Conservation (phyloP, 345 rosid species). For the Geranium brycei region DNA sequence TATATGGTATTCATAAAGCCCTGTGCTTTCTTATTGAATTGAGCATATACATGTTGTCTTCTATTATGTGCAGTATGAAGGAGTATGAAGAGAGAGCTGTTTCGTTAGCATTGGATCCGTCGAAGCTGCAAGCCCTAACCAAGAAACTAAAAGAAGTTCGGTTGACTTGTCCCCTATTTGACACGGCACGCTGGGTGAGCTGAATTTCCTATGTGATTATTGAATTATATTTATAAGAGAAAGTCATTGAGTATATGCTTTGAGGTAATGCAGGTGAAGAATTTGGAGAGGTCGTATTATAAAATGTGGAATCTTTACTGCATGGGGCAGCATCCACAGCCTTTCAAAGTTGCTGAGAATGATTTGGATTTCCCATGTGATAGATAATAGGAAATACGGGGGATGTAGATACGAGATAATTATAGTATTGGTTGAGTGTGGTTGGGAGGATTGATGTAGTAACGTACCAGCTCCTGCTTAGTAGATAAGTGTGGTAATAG, state of each 20-base stretch:
- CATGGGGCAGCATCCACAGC: constrained; percentile 60
- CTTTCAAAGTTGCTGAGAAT: constrained; percentile 68
- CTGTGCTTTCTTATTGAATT: background rate
- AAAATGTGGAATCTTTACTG: constrained; percentile 94
- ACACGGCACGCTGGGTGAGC: constrained; percentile 91
- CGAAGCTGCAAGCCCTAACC: constrained; percentile 60
- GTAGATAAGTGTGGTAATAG: too few species aligned
- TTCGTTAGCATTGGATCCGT: constrained; percentile 54
- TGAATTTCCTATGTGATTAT: background rate
- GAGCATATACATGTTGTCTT: background rate
- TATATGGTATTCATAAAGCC: background rate
- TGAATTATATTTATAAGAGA: background rate
- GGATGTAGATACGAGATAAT: constrained; percentile 7
- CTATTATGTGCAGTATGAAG: constrained; percentile 42
- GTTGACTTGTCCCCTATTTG: constrained; percentile 75
- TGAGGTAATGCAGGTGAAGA: constrained; percentile 49
- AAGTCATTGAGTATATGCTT: background rate
- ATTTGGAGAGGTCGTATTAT: constrained; percentile 76
- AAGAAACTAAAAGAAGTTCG: constrained; percentile 60
- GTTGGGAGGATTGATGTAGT: too few species aligned
- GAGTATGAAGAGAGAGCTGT: constrained; percentile 91
- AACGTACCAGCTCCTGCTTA: too few species aligned
- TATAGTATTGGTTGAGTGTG: too few species aligned
- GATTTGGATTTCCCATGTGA: constrained; percentile 64
- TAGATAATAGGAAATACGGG: constrained; percentile 27